Conservation (phyloP, 768 basidiomycete genomes). For the Mycena vulgaris region DNA sequence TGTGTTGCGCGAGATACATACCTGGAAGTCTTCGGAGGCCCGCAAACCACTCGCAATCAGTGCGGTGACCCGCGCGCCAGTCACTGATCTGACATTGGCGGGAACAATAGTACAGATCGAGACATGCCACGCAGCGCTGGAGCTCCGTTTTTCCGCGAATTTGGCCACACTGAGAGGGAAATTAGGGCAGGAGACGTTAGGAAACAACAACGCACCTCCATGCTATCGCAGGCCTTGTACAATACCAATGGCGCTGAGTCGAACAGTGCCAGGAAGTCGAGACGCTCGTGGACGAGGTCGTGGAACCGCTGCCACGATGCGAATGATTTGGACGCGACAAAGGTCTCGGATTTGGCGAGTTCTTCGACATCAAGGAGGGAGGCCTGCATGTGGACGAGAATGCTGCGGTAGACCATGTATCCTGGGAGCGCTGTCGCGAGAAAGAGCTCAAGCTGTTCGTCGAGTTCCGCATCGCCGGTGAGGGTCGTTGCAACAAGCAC, state of each 20-base stretch:
- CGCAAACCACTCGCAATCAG: not conserved
- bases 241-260: not conserved
- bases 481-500: not conserved
- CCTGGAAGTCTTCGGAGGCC: not conserved
- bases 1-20: not conserved
- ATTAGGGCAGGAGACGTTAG: not conserved
- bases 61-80: slow-evolving; percentile 2
- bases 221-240: slow-evolving; percentile 8
- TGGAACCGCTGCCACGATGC: not conserved
- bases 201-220: not conserved
- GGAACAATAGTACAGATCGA: slow-evolving; percentile 16
- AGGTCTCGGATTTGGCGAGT: not conserved
- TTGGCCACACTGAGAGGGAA: not conserved
- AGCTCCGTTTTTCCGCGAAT: not conserved
- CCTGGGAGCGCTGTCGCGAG: not conserved
- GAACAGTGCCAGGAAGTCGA: not conserved
- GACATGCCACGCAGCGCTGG: slow-evolving; percentile 1
- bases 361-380: not conserved
- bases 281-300: not conserved
- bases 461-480: not conserved
- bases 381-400: not conserved
- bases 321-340: not conserved
- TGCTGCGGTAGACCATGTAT: slow-evolving; percentile 12
- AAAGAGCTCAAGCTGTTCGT: not conserved
- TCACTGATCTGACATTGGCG: not conserved